A percentile compares a stretch with the other conserved stretches of the same genome.
These are phyloP conservation scores for Coemansia sp. DNA, from an alignment of 192 early-diverging fungal genomes.

Conservation along the genomic window DNA sequence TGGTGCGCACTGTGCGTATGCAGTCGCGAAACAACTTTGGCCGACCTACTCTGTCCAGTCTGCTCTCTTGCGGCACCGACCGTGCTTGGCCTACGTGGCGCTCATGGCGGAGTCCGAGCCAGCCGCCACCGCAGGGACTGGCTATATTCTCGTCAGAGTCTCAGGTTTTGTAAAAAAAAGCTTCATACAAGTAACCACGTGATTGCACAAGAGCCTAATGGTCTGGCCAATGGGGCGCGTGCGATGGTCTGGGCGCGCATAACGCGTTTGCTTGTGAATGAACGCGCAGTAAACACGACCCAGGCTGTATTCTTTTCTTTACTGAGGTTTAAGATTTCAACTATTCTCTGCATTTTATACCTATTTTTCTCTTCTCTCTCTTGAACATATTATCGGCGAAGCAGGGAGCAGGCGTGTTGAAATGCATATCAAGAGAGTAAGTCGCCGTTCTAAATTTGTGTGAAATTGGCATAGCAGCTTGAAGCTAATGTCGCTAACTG, in stretches of 20 bases:
- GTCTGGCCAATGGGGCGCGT: slow-evolving; percentile 11
- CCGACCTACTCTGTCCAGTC: slow-evolving; percentile 15
- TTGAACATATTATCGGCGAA: neutral
- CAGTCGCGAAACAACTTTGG: slow-evolving; percentile 39
- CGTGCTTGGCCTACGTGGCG: neutral
- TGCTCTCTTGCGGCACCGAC: slow-evolving; percentile 1
- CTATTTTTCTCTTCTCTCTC: slow-evolving; percentile 8
- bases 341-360: neutral
- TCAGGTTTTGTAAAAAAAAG: slow-evolving; percentile 14
- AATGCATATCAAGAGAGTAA: slow-evolving; percentile 52
- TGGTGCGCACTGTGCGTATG: slow-evolving; percentile 55
- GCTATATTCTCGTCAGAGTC: slow-evolving; percentile 29
- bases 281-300: neutral
- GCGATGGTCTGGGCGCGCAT: neutral
- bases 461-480: neutral
- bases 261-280: neutral
- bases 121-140: neutral
- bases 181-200: neutral
- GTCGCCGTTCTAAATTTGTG: neutral
- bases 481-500: neutral
- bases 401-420: neutral
- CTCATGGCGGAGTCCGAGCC: neutral
- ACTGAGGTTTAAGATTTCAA: neutral
- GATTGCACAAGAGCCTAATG: neutral
- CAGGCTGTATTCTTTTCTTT: neutral